phyloP scores from a whole-genome alignment of 2,329 filamentous ascomycete genomes.

The Fusarium ramigenum region DNA sequence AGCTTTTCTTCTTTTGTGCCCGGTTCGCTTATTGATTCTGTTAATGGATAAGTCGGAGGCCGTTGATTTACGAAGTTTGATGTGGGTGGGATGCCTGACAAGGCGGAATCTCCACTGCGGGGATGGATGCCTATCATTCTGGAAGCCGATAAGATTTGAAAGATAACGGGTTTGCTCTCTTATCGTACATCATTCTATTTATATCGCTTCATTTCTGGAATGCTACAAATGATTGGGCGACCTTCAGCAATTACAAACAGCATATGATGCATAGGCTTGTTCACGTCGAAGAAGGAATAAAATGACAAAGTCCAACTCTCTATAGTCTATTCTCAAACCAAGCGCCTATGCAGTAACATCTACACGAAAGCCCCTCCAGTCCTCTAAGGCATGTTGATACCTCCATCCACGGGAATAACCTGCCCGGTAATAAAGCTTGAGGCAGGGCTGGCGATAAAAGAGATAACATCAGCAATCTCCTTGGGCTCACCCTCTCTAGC shows the following conservation, averaged over 20 bases:
- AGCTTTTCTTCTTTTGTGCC: not conserved
- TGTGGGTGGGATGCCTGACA: not conserved
- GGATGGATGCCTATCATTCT: not conserved
- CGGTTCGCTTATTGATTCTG: not conserved
- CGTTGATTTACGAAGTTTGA: not conserved
- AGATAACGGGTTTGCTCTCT: not conserved
- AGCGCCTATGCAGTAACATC: fast-evolving
- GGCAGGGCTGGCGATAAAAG: slow-evolving; percentile 2
- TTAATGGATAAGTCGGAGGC: not conserved
- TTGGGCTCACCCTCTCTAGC: not conserved
- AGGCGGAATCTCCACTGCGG: not conserved
- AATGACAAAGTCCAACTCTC: not conserved
- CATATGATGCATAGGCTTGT: too few relatives aligned
- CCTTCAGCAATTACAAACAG: too few relatives aligned
- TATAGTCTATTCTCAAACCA: not conserved
- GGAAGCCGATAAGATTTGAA: not conserved
- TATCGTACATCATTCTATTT: not conserved
- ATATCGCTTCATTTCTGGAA: not conserved
- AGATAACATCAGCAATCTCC: not conserved
- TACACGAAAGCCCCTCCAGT: not conserved
- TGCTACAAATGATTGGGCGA: too few relatives aligned
- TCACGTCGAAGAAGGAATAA: fast-evolving
- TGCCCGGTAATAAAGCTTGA: slow-evolving; percentile 16
- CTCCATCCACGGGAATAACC: slow-evolving; percentile 11
- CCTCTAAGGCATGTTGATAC: not conserved